Conservation (phyloP, 1,284 basidiomycete genomes). For the Puccinia triticina region DNA sequence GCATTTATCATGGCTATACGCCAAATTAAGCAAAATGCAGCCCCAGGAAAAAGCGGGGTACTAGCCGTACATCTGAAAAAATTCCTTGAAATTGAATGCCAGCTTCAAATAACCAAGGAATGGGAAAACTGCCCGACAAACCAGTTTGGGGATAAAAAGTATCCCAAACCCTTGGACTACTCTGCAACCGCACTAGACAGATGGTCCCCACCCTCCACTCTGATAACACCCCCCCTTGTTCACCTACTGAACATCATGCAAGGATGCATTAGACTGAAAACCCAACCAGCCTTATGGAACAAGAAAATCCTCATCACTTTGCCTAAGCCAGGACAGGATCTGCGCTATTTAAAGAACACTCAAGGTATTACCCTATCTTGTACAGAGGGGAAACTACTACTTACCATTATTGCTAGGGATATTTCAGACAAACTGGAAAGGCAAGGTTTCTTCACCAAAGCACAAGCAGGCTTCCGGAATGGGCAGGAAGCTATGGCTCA, state of each 20-base stretch:
- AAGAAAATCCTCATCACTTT: slow-evolving; percentile 21
- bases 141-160: not conserved
- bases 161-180: slow-evolving; percentile 16
- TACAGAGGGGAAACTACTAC: slow-evolving; percentile 18
- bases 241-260: slow-evolving; percentile 5
- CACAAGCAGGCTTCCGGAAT: slow-evolving; percentile 13
- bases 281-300: slow-evolving; percentile 7
- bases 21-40: not conserved
- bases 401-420: not conserved
- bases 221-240: not conserved
- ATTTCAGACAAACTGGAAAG: slow-evolving; percentile 1
- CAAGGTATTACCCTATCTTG: slow-evolving; percentile 25
- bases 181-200: not conserved
- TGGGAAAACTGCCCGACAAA: not conserved
- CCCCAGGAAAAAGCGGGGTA: slow-evolving; percentile 17
- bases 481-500: slow-evolving; percentile 23
- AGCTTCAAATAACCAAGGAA: slow-evolving; percentile 3
- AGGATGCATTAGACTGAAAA: not conserved
- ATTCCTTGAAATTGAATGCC: slow-evolving; percentile 30
- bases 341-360: not conserved
- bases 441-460: not conserved
- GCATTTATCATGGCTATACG: slow-evolving; percentile 6
- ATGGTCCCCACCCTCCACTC: not conserved
- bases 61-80: slow-evolving; percentile 13
- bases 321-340: slow-evolving; percentile 24